These are phyloP conservation scores for Mortierella sp. DNA, from an alignment of 371 early-diverging fungal species.

Conservation along the genomic window DNA sequence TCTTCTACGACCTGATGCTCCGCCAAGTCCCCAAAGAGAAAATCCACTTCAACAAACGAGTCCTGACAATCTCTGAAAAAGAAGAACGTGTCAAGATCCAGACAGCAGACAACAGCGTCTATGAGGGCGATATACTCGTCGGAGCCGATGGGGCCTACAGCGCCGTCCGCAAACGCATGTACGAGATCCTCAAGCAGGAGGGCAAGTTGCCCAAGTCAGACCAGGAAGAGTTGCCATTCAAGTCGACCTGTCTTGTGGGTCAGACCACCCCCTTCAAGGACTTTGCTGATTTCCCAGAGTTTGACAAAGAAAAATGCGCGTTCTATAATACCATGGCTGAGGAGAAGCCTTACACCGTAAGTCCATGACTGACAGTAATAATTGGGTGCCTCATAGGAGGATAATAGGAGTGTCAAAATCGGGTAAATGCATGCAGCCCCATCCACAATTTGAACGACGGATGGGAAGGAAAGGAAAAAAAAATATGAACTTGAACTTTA, in stretches of 20 bases:
- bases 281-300: slow-evolving; percentile 4
- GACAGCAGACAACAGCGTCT: not conserved
- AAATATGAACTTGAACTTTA: too few relatives aligned
- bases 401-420: too few relatives aligned
- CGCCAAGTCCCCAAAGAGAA: slow-evolving; percentile 14
- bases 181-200: slow-evolving; percentile 1
- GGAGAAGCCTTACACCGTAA: not conserved
- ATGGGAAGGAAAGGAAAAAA: too few relatives aligned
- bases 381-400: too few relatives aligned
- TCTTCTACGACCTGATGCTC: slow-evolving; percentile 17
- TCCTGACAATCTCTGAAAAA: slow-evolving; percentile 5
- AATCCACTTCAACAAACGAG: slow-evolving; percentile 18
- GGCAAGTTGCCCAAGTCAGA: slow-evolving; percentile 3
- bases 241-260: slow-evolving; percentile 15
- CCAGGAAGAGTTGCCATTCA: not conserved
- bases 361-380: too few relatives aligned
- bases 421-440: too few relatives aligned
- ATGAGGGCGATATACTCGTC: slow-evolving; percentile 11
- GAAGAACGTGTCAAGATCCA: slow-evolving; percentile 12
- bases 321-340: slow-evolving; percentile 2
- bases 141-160: slow-evolving; percentile 19
- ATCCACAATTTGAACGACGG: too few relatives aligned
- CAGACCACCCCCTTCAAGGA: not conserved
- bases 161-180: slow-evolving; percentile 12
- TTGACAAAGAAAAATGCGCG: not conserved